These are phyloP conservation scores for Umbelopsis sp. DNA, from an alignment of 192 early-diverging fungal genomes.

Conservation along the genomic window DNA sequence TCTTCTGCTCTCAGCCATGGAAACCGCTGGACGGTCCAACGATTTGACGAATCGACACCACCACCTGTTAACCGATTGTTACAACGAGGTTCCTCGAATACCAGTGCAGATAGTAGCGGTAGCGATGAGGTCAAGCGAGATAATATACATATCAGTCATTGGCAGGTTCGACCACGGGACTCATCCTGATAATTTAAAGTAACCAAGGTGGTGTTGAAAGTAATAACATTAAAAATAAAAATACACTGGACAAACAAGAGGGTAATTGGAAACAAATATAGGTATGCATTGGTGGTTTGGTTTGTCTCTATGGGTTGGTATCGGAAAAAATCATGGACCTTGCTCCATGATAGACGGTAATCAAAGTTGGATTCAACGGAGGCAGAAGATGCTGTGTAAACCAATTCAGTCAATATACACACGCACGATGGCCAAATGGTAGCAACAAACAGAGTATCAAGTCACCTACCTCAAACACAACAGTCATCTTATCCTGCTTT, in stretches of 20 bases:
- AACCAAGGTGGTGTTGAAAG: background rate
- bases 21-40: constrained; percentile 21
- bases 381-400: constrained; percentile 52
- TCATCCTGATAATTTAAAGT: background rate
- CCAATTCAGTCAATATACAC: background rate
- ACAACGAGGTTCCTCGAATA: background rate
- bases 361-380: constrained; percentile 41
- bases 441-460: no score
- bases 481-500: constrained; percentile 60
- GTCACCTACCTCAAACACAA: constrained; percentile 75
- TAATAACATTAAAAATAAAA: background rate
- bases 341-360: constrained; percentile 55
- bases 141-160: background rate
- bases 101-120: background rate
- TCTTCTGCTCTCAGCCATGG: constrained; percentile 29
- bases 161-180: background rate
- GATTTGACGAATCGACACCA: background rate
- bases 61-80: constrained; percentile 4
- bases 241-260: background rate
- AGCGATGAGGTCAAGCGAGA: background rate
- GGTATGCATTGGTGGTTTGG: background rate
- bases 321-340: constrained; percentile 53
- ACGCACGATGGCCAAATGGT: no score
- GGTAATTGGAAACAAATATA: background rate
- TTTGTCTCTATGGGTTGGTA: background rate